Conservation (phyloP, 2,329 filamentous ascomycete genomes). For the Fusarium albidum region DNA sequence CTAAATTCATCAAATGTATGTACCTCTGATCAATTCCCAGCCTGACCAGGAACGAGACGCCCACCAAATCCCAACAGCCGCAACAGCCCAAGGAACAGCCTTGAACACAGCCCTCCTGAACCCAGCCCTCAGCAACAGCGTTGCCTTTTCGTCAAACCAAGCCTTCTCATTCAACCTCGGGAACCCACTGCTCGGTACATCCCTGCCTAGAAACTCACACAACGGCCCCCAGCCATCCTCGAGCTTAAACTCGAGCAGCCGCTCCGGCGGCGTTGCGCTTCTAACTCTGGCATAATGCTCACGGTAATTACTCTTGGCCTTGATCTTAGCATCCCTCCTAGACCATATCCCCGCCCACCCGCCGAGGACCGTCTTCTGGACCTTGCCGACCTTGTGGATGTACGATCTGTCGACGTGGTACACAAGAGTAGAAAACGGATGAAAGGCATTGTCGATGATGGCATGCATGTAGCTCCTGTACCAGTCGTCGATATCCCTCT, state of each 20-base stretch:
- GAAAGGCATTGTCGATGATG: conserved; percentile 10
- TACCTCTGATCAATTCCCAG: no score
- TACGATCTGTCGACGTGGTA: conserved; percentile 6
- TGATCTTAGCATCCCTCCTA: not conserved
- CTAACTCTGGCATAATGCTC: conserved; percentile 7
- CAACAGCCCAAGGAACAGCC: conserved; percentile 1
- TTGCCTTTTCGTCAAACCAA: conserved; percentile 15
- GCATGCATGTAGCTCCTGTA: conserved; percentile 20
- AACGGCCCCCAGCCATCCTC: conserved; percentile 49
- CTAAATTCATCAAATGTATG: no score
- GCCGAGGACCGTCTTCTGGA: conserved; percentile 2
- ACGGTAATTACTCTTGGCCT: conserved; percentile 10
- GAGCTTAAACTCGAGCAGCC: conserved; percentile 43
- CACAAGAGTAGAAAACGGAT: not conserved
- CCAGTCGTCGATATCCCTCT: conserved; percentile 8
- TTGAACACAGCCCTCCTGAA: not conserved
- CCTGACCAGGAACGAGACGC: no score
- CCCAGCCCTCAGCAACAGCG: not conserved
- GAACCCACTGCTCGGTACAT: conserved; percentile 39
- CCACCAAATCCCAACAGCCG: not conserved
- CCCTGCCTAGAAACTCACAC: conserved; percentile 47
- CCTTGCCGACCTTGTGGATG: conserved; percentile 3
- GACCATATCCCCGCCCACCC: conserved; percentile 15
- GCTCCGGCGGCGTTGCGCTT: not conserved
- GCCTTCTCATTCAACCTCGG: conserved; percentile 42